A percentile compares a stretch with the other conserved stretches of the same genome.
Conservation (phyloP, 192 early-diverging fungal species). For the Backusella macrospora region DNA sequence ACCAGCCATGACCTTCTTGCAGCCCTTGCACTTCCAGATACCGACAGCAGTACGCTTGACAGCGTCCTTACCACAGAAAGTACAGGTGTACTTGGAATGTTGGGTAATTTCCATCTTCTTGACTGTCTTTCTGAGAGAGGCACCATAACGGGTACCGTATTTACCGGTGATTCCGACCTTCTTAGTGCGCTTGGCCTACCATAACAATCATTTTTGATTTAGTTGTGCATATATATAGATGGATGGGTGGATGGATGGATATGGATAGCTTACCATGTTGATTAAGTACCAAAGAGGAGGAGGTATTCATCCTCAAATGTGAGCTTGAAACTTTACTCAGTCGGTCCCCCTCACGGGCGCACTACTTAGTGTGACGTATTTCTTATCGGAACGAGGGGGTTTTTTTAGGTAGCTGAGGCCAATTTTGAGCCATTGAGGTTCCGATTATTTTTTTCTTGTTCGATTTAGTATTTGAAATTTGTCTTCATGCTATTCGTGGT, state of each 20-base stretch:
- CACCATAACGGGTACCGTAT: constrained; percentile 99
- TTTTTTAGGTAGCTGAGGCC: constrained; percentile 5
- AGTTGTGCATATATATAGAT: constrained; percentile 26
- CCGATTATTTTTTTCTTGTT: too few relatives aligned
- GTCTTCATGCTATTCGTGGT: too few relatives aligned
- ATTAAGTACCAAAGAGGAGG: constrained; percentile 29
- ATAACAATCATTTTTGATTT: constrained; percentile 10
- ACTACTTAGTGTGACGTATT: background rate
- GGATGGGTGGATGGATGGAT: constrained; percentile 35
- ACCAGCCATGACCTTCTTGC: constrained; percentile 91
- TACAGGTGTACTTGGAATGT: constrained; percentile 99
- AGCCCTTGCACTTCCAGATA: constrained; percentile 98
- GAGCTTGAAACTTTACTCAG: constrained; percentile 1
- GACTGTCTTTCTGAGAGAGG: constrained; percentile 98
- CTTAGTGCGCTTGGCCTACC: constrained; percentile 91
- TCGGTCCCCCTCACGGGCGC: background rate
- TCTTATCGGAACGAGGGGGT: background rate
- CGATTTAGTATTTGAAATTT: too few relatives aligned
- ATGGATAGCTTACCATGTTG: constrained; percentile 22
- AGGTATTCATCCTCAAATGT: background rate
- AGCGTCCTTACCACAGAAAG: constrained; percentile 99
- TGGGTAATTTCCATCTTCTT: too few relatives aligned
- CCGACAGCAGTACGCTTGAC: constrained; percentile 95
- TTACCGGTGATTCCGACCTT: constrained; percentile 99
- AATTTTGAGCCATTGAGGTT: too few relatives aligned